These are phyloP conservation scores for Diddensiella transvaalensis DNA, from an alignment of 805 yeast species.

Conservation along the genomic window DNA sequence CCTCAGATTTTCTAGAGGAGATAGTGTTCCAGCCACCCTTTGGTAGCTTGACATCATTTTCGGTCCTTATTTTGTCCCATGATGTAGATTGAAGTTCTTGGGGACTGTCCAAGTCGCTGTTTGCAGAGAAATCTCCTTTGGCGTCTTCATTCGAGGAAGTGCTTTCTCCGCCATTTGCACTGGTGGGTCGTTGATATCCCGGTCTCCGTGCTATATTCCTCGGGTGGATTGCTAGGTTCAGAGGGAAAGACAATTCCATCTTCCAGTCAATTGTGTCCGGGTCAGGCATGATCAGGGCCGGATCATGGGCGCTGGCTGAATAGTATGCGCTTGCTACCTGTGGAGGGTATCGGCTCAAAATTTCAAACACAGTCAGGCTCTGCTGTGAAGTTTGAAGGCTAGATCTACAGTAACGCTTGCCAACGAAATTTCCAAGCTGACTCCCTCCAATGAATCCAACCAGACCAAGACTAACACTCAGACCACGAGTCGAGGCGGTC, in stretches of 20 bases:
- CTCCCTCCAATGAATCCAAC: slow-evolving; percentile 18
- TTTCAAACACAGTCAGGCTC: slow-evolving; percentile 11
- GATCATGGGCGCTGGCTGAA: slow-evolving; percentile 16
- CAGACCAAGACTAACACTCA: slow-evolving; percentile 18
- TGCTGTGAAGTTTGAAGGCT: slow-evolving; percentile 7
- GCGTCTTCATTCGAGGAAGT: not conserved
- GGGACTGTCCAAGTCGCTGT: not conserved
- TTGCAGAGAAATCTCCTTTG: not conserved
- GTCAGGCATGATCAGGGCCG: slow-evolving; percentile 18
- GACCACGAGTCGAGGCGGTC: slow-evolving; percentile 12
- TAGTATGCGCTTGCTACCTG: slow-evolving; percentile 23
- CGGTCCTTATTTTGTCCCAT: slow-evolving; percentile 20
- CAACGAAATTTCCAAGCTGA: slow-evolving; percentile 10
- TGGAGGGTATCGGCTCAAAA: slow-evolving; percentile 20
- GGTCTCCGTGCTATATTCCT: not conserved
- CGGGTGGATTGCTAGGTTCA: slow-evolving; percentile 15
- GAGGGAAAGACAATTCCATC: slow-evolving; percentile 19
- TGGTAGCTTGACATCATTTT: not conserved
- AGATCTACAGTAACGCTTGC: slow-evolving; percentile 9
- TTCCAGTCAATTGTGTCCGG: slow-evolving; percentile 23
- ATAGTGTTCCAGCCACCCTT: not conserved
- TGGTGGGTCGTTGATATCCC: not conserved
- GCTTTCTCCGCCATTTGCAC: not conserved
- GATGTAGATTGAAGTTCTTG: slow-evolving; percentile 9
- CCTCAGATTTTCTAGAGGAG: too few relatives aligned